These are phyloP conservation scores for Aeschynomene evenia DNA, from an alignment of 306 rosid genomes.

Conservation along the genomic window DNA sequence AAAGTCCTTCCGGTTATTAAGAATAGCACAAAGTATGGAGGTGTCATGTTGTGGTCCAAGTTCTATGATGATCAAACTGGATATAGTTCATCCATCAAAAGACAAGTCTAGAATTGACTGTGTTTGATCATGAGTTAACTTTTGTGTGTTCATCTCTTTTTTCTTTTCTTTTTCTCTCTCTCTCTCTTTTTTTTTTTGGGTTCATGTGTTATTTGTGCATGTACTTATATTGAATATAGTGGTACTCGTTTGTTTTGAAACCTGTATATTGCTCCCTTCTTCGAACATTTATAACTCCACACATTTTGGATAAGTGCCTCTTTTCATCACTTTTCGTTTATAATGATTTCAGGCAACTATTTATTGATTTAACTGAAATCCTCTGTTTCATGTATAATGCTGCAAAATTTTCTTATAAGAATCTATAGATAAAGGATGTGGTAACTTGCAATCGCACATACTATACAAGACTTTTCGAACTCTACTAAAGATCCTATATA, in stretches of 20 bases:
- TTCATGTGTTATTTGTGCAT: constrained; percentile 12
- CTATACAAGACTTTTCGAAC: constrained; percentile 24
- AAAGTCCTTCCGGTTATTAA: constrained; percentile 55
- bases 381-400: neutral
- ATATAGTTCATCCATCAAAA: constrained; percentile 59
- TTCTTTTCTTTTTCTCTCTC: no score
- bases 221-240: neutral
- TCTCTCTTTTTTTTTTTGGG: no score
- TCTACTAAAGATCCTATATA: neutral
- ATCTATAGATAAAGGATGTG: neutral
- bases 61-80: constrained; percentile 55
- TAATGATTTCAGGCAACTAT: neutral
- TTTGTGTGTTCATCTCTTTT: neutral
- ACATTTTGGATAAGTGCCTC: neutral
- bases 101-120: constrained; percentile 31
- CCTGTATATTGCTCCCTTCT: neutral
- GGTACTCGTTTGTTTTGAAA: neutral
- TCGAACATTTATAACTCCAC: neutral
- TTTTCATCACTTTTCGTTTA: neutral
- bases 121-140: neutral
- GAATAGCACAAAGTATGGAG: constrained; percentile 55
- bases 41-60: constrained; percentile 78
- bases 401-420: neutral
- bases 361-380: neutral
- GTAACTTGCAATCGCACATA: neutral